A percentile compares a stretch with the other conserved stretches of the same genome.
phyloP scores from a whole-genome alignment of 169 alveolate species.

The Cryptosporidium muris region DNA sequence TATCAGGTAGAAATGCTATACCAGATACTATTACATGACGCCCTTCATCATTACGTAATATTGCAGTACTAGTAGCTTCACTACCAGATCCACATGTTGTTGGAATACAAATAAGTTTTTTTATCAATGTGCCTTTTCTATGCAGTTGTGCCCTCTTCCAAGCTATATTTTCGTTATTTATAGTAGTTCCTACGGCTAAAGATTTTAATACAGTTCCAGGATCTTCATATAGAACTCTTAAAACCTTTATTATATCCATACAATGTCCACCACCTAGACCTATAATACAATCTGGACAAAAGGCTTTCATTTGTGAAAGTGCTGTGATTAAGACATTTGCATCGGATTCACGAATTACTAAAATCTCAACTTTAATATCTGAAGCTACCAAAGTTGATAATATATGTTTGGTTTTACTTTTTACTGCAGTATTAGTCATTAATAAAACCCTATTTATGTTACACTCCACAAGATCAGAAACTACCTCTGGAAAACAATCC shows the following conservation, averaged over 20 bases:
- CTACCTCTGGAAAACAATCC: constrained; percentile 51
- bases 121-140: constrained; percentile 52
- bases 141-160: constrained; percentile 20
- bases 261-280: constrained; percentile 71
- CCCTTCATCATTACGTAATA: constrained; percentile 65
- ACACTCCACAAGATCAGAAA: constrained; percentile 34
- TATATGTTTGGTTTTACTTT: constrained; percentile 1
- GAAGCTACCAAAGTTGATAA: neutral
- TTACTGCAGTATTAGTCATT: constrained; percentile 31
- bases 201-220: constrained; percentile 46
- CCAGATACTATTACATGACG: constrained; percentile 56
- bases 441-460: constrained; percentile 5
- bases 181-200: constrained; percentile 23
- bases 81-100: constrained; percentile 70
- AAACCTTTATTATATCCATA: constrained; percentile 59
- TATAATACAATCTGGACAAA: constrained; percentile 49
- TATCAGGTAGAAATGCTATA: constrained; percentile 66
- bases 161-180: neutral
- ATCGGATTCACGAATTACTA: constrained; percentile 57
- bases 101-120: constrained; percentile 51
- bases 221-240: constrained; percentile 51
- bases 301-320: constrained; percentile 44
- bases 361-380: constrained; percentile 24
- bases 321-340: constrained; percentile 33
- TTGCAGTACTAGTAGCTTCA: constrained; percentile 62